These are phyloP conservation scores for Umbelopsis vinacea DNA, from an alignment of 192 early-diverging fungal species.

Conservation along the genomic window DNA sequence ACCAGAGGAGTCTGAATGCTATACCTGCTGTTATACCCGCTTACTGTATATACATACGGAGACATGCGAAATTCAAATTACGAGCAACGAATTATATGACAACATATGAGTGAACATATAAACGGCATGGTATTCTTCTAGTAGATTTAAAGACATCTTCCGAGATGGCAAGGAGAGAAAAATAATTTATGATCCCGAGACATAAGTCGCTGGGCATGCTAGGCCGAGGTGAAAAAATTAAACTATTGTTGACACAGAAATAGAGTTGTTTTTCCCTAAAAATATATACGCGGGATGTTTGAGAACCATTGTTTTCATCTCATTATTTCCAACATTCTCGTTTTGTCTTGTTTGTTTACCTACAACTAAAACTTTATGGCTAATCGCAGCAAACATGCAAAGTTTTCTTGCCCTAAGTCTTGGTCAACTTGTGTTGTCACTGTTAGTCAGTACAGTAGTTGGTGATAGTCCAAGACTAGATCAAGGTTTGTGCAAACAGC, in stretches of 20 bases:
- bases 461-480: neutral
- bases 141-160: too few relatives aligned
- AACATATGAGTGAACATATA: too few relatives aligned
- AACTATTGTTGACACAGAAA: neutral
- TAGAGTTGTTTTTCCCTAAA: neutral
- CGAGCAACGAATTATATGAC: too few relatives aligned
- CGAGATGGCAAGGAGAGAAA: neutral
- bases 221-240: slow-evolving; percentile 8
- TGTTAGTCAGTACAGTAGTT: neutral
- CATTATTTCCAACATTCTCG: neutral
- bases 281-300: slow-evolving; percentile 20
- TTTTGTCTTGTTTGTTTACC: slow-evolving; percentile 5
- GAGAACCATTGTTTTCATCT: slow-evolving; percentile 1
- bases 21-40: too few relatives aligned
- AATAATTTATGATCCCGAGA: neutral
- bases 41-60: too few relatives aligned
- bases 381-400: neutral
- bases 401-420: neutral
- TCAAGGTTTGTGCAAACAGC: neutral
- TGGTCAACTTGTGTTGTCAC: neutral
- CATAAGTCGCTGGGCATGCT: neutral
- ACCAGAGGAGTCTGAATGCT: too few relatives aligned
- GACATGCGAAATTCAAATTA: too few relatives aligned
- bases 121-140: too few relatives aligned
- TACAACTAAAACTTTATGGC: slow-evolving; percentile 8